phyloP scores from a whole-genome alignment of 495 filamentous ascomycete genomes.

The Poronia punctata region DNA sequence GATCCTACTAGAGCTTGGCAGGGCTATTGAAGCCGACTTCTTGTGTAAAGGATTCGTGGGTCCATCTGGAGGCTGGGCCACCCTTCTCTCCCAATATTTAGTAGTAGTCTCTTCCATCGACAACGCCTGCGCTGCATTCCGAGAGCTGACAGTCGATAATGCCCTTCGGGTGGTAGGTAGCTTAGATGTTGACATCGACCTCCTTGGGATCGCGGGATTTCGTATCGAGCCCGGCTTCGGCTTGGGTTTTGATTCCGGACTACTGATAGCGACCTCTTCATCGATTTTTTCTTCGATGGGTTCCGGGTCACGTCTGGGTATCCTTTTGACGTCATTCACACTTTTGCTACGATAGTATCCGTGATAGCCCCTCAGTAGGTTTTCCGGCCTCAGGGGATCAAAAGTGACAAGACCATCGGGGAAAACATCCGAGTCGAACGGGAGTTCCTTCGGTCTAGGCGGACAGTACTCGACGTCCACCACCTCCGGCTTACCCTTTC shows the following conservation, averaged over 20 bases:
- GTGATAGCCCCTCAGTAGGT: constrained; percentile 62
- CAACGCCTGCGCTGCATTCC: constrained; percentile 38
- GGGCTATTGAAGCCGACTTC: constrained; percentile 29
- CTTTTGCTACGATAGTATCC: constrained; percentile 58
- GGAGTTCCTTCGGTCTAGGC: constrained; percentile 50
- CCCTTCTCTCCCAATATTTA: constrained; percentile 23
- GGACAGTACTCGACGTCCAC: constrained; percentile 54
- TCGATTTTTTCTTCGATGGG: constrained; percentile 54
- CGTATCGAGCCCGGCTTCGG: no score
- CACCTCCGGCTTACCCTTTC: constrained; percentile 32
- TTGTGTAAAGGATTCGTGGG: constrained; percentile 17
- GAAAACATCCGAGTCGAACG: constrained; percentile 72
- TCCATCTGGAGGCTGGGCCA: constrained; percentile 17
- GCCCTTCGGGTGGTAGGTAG: constrained; percentile 15
- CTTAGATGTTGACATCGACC: no score
- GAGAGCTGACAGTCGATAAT: constrained; percentile 16
- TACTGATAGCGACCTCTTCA: no score
- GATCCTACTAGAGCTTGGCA: constrained; percentile 27
- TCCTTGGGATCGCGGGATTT: no score
- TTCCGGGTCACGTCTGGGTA: no score
- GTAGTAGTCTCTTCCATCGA: constrained; percentile 30
- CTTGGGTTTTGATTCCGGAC: no score
- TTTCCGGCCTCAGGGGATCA: constrained; percentile 44
- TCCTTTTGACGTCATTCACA: no score
- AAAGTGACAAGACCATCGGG: constrained; percentile 49